These are phyloP conservation scores for Pontederia crassipes DNA, from an alignment of 176 grass and related monocot species.

Conservation along the genomic window DNA sequence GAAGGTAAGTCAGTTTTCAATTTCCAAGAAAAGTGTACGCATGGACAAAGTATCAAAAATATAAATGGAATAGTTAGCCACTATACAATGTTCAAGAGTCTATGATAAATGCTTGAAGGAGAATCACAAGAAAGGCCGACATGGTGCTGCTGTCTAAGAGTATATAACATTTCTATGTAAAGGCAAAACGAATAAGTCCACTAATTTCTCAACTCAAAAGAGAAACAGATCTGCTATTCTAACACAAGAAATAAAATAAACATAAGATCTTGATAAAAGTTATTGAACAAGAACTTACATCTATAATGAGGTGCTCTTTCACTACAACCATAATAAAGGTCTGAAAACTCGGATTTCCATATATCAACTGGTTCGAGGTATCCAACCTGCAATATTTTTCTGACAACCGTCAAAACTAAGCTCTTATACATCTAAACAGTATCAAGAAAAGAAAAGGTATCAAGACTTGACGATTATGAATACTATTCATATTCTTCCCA, in stretches of 20 bases:
- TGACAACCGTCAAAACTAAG: neutral
- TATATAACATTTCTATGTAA: too few species aligned
- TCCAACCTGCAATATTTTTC: slow-evolving; percentile 34
- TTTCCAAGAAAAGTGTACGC: too few species aligned
- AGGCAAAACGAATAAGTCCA: too few species aligned
- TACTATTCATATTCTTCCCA: neutral
- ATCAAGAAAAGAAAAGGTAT: neutral
- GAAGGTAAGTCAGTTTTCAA: neutral
- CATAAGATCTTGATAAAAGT: neutral
- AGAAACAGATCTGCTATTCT: too few species aligned
- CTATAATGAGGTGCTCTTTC: slow-evolving; percentile 36
- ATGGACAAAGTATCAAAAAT: too few species aligned
- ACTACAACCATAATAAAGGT: slow-evolving; percentile 63
- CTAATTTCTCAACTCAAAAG: too few species aligned
- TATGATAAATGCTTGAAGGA: too few species aligned
- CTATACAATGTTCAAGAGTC: too few species aligned
- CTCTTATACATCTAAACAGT: neutral
- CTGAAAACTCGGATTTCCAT: slow-evolving; percentile 73
- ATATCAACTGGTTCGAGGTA: slow-evolving; percentile 47
- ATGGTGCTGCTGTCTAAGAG: slow-evolving; percentile 23
- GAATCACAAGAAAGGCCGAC: too few species aligned
- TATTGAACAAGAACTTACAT: slow-evolving; percentile 31
- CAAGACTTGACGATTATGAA: neutral
- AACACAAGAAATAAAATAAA: neutral
- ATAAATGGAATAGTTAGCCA: too few species aligned